phyloP scores from a whole-genome alignment of 139 green algal species.

The Asterochloris sp. region DNA sequence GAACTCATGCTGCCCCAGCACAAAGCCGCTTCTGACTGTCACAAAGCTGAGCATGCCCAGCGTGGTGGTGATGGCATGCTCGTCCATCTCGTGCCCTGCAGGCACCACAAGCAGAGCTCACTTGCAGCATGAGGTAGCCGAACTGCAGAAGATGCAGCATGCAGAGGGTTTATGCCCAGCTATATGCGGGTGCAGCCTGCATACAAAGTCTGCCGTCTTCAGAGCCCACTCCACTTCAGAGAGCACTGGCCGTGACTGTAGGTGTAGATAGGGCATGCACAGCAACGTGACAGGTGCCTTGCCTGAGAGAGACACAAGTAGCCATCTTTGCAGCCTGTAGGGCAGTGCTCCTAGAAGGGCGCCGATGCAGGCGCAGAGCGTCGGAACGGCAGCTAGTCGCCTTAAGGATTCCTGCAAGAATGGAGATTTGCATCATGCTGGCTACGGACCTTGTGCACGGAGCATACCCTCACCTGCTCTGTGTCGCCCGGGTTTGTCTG shows the following conservation, averaged over 20 bases:
- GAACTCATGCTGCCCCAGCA: not conserved
- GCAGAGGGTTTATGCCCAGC: too few relatives aligned
- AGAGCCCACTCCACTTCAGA: too few relatives aligned
- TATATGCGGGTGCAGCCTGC: too few relatives aligned
- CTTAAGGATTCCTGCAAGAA: too few relatives aligned
- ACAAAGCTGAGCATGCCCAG: conserved; percentile 5
- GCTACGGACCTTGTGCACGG: too few relatives aligned
- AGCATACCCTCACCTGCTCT: not conserved
- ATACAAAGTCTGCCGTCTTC: too few relatives aligned
- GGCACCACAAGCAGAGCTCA: not conserved
- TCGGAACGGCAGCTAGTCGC: not conserved
- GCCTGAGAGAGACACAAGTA: not conserved
- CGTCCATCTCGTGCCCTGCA: not conserved
- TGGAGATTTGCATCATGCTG: too few relatives aligned
- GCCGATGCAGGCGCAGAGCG: not conserved
- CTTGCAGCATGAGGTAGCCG: not conserved
- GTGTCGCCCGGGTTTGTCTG: not conserved
- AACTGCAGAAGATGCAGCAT: too few relatives aligned
- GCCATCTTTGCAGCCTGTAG: not conserved
- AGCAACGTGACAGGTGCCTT: too few relatives aligned
- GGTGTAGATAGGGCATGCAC: too few relatives aligned
- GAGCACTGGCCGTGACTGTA: too few relatives aligned
- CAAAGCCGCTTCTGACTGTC: conserved; percentile 7
- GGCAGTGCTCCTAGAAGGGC: not conserved
- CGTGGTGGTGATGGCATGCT: conserved; percentile 2